These are phyloP conservation scores for Mycena capillaripes DNA, from an alignment of 768 basidiomycete species.

Conservation along the genomic window DNA sequence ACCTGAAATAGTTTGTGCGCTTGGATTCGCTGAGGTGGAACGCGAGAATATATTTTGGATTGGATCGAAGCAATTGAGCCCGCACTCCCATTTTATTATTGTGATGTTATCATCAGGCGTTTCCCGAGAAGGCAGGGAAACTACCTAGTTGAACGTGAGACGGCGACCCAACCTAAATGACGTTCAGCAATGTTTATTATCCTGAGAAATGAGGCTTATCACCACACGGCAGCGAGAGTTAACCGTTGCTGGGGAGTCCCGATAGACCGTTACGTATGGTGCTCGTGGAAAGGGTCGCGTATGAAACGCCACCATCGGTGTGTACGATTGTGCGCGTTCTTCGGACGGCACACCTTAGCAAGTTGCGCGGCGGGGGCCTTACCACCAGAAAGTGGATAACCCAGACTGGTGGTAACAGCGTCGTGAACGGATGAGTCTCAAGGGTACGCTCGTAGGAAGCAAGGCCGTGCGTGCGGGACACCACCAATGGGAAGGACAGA, in stretches of 20 bases:
- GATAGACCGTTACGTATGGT: conserved; percentile 8
- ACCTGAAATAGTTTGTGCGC: neutral
- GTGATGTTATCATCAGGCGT: conserved; percentile 1
- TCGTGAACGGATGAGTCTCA: neutral
- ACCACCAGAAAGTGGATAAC: neutral
- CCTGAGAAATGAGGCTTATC: conserved; percentile 30
- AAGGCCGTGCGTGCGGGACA: neutral
- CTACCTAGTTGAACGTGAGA: conserved; percentile 18
- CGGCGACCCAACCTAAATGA: neutral
- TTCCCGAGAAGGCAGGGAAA: neutral
- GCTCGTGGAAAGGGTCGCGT: conserved; percentile 2
- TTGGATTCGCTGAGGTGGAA: neutral
- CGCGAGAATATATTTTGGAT: neutral
- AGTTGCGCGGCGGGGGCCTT: neutral
- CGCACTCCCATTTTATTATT: neutral
- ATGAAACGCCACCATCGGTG: neutral
- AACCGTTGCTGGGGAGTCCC: neutral
- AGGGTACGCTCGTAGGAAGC: conserved; percentile 2
- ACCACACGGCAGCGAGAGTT: conserved; percentile 15
- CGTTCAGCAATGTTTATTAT: neutral
- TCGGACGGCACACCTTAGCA: neutral
- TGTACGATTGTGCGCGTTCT: conserved; percentile 1
- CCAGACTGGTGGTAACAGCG: conserved; percentile 5
- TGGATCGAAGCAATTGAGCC: neutral
- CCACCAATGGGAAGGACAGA: neutral